A percentile compares a stretch with the other conserved stretches of the same genome.
phyloP scores from a whole-genome alignment of 352 stramenopile species.

The Globisporangium cystogenes region DNA sequence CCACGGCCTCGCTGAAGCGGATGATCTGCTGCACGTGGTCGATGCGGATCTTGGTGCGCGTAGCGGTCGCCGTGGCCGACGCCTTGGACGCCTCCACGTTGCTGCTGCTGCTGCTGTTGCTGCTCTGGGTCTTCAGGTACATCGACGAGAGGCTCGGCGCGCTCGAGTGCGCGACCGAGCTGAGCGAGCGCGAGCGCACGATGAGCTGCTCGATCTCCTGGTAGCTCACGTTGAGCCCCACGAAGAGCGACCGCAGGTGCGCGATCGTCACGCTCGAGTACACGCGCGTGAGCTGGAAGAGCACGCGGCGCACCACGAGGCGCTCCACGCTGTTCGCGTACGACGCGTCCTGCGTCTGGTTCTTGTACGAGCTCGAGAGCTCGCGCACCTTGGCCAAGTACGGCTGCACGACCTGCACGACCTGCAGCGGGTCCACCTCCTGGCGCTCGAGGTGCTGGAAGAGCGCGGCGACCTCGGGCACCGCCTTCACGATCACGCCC shows the following conservation, averaged over 20 bases:
- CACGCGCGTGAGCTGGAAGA: constrained; percentile 82
- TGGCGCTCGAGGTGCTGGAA: constrained; percentile 66
- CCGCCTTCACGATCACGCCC: constrained; percentile 59
- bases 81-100: constrained; percentile 50
- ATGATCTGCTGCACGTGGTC: constrained; percentile 84
- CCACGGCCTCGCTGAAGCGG: constrained; percentile 75
- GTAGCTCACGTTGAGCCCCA: constrained; percentile 62
- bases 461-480: constrained; percentile 47
- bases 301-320: constrained; percentile 68
- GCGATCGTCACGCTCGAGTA: constrained; percentile 86
- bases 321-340: constrained; percentile 61
- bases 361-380: constrained; percentile 13
- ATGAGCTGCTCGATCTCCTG: constrained; percentile 88
- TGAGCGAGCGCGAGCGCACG: constrained; percentile 64
- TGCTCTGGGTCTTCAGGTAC: constrained; percentile 49
- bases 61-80: constrained; percentile 31
- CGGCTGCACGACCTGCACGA: constrained; percentile 69
- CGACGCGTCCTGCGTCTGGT: constrained; percentile 34
- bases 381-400: constrained; percentile 36
- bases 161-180: constrained; percentile 54
- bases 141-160: constrained; percentile 57
- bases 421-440: constrained; percentile 70
- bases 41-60: constrained; percentile 77
- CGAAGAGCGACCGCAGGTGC: constrained; percentile 86
- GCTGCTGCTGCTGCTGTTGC: constrained; percentile 18